Evolutionary conservation across 306 rosid species (phyloP).

Genomic region (Quillaja saponaria): DNA sequence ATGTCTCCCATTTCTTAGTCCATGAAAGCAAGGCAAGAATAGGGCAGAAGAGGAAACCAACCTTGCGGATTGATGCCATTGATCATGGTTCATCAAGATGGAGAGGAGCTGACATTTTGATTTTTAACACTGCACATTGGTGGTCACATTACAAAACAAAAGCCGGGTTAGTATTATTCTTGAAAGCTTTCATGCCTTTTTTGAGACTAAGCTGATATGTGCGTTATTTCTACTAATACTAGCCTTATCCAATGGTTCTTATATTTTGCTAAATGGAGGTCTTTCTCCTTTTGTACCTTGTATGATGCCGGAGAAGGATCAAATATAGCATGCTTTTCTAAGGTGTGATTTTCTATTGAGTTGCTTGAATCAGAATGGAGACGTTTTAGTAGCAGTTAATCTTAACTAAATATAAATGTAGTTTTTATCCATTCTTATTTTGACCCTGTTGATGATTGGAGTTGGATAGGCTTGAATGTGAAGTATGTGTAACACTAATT

Average conservation of each 20-base stretch:
- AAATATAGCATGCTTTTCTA: neutral
- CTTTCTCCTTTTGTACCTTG: neutral
- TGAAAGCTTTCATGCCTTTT: slow-evolving; percentile 18
- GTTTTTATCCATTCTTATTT: neutral
- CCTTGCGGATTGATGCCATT: slow-evolving; percentile 71
- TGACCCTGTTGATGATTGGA: neutral
- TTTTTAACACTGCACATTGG: slow-evolving; percentile 97
- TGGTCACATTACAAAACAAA: slow-evolving; percentile 94
- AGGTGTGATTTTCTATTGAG: slow-evolving; percentile 1
- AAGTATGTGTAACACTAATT: slow-evolving; percentile 8
- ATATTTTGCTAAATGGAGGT: neutral
- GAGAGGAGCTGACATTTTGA: slow-evolving; percentile 86
- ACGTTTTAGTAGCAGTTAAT: too few relatives aligned
- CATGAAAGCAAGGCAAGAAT: slow-evolving; percentile 82
- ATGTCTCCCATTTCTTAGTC: slow-evolving; percentile 77
- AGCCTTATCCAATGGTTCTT: slow-evolving; percentile 1
- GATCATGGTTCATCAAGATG: slow-evolving; percentile 90
- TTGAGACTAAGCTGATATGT: slow-evolving; percentile 14
- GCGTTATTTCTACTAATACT: slow-evolving; percentile 13
- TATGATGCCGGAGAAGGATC: slow-evolving; percentile 1
- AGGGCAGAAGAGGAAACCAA: slow-evolving; percentile 67
- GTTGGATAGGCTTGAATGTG: slow-evolving; percentile 10
- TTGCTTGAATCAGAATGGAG: neutral
- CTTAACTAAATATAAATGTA: neutral
- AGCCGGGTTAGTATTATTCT: slow-evolving; percentile 68